Evolutionary conservation across 208 protist species (phyloP).

Genomic region (Phytomonas francai): DNA sequence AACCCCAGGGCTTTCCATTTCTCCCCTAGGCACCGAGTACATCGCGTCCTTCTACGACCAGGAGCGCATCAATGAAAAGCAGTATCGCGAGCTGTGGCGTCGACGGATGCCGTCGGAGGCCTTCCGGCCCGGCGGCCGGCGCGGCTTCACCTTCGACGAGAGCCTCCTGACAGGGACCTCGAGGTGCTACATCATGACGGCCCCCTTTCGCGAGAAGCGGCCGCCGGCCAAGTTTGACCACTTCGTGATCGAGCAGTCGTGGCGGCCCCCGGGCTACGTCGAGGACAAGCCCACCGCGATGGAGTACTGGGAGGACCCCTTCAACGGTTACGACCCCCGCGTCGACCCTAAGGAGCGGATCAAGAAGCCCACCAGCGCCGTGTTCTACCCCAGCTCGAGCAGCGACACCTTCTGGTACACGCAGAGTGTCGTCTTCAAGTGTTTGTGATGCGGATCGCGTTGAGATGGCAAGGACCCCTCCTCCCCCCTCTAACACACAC

Average conservation of each 20-base stretch:
- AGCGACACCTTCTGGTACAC: constrained; percentile 84
- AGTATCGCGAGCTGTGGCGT: constrained; percentile 41
- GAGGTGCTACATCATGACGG: constrained; percentile 79
- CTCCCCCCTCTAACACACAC: too few species aligned
- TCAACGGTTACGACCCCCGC: constrained; percentile 73
- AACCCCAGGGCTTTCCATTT: constrained; percentile 43
- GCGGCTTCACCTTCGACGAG: constrained; percentile 84
- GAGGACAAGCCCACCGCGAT: constrained; percentile 56
- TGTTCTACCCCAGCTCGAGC: constrained; percentile 53
- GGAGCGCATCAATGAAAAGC: constrained; percentile 37
- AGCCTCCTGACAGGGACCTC: constrained; percentile 46
- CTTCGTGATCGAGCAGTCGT: constrained; percentile 55
- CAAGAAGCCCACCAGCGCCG: constrained; percentile 48
- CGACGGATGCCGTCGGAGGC: constrained; percentile 59
- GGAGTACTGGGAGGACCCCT: constrained; percentile 87
- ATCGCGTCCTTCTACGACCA: constrained; percentile 83
- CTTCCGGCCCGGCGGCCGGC: constrained; percentile 54
- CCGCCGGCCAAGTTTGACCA: constrained; percentile 24
- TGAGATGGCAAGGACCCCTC: background rate
- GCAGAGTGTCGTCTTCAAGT: constrained; percentile 83
- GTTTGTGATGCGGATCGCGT: constrained; percentile 25
- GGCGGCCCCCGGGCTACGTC: constrained; percentile 69
- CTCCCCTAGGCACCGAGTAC: constrained; percentile 59
- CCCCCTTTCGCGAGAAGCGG: constrained; percentile 54
- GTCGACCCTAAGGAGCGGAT: constrained; percentile 65